These are phyloP conservation scores for Ophiocordyceps robertsii DNA, from an alignment of 2,329 filamentous ascomycete genomes.

Conservation along the genomic window DNA sequence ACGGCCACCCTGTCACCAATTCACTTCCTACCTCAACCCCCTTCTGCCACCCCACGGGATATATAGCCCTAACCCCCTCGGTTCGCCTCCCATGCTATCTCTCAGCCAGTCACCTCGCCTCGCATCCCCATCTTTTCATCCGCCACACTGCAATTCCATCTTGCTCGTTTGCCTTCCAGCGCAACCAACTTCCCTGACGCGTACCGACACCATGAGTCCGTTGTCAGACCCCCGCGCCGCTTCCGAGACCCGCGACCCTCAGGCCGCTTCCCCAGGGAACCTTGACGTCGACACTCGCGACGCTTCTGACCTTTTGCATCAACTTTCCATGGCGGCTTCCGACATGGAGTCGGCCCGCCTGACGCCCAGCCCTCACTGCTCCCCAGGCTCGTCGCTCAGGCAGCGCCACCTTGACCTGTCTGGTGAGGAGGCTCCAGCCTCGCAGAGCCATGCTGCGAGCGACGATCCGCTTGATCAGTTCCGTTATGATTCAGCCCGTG, in stretches of 20 bases:
- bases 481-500: no score
- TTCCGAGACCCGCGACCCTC: neutral
- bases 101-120: no score
- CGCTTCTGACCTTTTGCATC: neutral
- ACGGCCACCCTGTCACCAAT: no score
- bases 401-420: no score
- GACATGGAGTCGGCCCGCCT: neutral
- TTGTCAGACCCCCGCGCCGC: neutral
- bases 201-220: neutral
- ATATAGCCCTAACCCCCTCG: no score
- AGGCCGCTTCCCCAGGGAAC: neutral
- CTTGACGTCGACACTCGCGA: neutral
- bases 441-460: neutral
- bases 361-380: constrained; percentile 2
- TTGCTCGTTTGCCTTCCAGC: neutral
- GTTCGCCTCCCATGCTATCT: no score
- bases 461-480: neutral
- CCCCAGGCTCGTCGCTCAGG: neutral
- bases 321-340: neutral
- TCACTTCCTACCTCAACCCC: no score
- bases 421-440: no score
- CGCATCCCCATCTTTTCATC: no score
- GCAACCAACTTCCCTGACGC: neutral
- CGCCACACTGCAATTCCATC: no score
- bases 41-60: no score